A percentile compares a stretch with the other conserved stretches of the same genome.
These are phyloP conservation scores for Inosperma sp. DNA, from an alignment of 768 basidiomycete genomes.

Conservation along the genomic window DNA sequence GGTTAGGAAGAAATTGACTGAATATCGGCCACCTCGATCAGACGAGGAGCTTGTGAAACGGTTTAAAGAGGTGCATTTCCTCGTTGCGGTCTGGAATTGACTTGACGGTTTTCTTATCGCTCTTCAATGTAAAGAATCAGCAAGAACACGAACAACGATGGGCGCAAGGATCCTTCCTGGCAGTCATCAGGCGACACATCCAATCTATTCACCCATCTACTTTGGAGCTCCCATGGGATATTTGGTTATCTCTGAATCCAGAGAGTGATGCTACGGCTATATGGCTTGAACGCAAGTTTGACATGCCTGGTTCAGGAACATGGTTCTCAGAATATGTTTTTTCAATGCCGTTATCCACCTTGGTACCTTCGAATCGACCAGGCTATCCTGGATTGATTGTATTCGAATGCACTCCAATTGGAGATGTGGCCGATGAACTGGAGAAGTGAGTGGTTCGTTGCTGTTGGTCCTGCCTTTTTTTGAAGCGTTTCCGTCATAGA, in stretches of 20 bases:
- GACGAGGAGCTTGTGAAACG: conserved; percentile 63
- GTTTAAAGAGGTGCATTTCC: conserved; percentile 58
- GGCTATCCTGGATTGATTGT: conserved; percentile 63
- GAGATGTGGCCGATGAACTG: conserved; percentile 57
- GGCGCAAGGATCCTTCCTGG: conserved; percentile 68
- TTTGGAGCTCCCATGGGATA: conserved; percentile 46
- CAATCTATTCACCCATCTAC: conserved; percentile 28
- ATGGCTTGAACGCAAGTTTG: conserved; percentile 75
- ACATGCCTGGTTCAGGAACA: conserved; percentile 56
- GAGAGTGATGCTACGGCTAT: conserved; percentile 73
- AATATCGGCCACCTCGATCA: conserved; percentile 50
- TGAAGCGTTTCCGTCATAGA: conserved; percentile 29
- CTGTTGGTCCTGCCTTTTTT: not conserved
- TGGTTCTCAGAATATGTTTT: conserved; percentile 61
- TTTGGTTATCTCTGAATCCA: conserved; percentile 74
- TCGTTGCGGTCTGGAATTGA: conserved; percentile 16
- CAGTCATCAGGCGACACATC: conserved; percentile 39
- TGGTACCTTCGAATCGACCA: conserved; percentile 15
- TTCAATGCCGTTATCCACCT: conserved; percentile 47
- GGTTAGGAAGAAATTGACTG: conserved; percentile 34
- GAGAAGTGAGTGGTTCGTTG: conserved; percentile 47
- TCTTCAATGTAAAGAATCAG: conserved; percentile 49
- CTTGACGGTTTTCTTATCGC: conserved; percentile 9
- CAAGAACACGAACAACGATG: conserved; percentile 68
- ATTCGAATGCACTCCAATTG: conserved; percentile 71